A percentile compares a stretch with the other conserved stretches of the same genome.
Conservation (phyloP, 768 basidiomycete species). For the Cystobasidium ongulense region DNA sequence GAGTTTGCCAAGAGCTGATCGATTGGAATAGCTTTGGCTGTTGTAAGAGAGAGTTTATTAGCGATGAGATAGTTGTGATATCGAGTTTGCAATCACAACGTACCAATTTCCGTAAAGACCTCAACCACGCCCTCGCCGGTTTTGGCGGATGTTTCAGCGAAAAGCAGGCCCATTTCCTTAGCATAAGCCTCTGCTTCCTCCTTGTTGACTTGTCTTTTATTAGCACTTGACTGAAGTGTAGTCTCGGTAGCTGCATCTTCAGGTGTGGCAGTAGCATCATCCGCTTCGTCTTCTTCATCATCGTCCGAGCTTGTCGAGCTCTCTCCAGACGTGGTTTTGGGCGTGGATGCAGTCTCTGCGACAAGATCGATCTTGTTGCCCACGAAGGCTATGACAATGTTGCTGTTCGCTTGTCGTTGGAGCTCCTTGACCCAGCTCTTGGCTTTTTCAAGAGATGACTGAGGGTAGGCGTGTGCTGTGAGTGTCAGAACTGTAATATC, state of each 20-base stretch:
- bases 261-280: constrained; percentile 77
- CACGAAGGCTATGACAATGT: constrained; percentile 95
- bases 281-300: constrained; percentile 62
- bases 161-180: constrained; percentile 81
- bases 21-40: constrained; percentile 80
- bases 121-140: constrained; percentile 91
- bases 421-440: constrained; percentile 99
- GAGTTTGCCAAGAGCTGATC: constrained; percentile 79
- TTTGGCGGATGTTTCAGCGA: constrained; percentile 98
- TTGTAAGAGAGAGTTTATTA: background rate
- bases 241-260: constrained; percentile 51
- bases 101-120: constrained; percentile 96
- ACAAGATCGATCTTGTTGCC: constrained; percentile 96
- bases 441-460: constrained; percentile 86
- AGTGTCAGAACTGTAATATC: background rate
- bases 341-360: constrained; percentile 50
- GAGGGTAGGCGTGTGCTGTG: background rate
- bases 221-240: constrained; percentile 37
- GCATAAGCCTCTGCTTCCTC: constrained; percentile 97
- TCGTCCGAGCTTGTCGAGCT: constrained; percentile 28
- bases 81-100: constrained; percentile 38
- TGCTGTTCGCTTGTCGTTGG: constrained; percentile 95
- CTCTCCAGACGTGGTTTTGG: constrained; percentile 25
- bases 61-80: background rate
- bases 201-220: constrained; percentile 74